phyloP scores from a whole-genome alignment of 331 rosid species.

The Saraca asoca region DNA sequence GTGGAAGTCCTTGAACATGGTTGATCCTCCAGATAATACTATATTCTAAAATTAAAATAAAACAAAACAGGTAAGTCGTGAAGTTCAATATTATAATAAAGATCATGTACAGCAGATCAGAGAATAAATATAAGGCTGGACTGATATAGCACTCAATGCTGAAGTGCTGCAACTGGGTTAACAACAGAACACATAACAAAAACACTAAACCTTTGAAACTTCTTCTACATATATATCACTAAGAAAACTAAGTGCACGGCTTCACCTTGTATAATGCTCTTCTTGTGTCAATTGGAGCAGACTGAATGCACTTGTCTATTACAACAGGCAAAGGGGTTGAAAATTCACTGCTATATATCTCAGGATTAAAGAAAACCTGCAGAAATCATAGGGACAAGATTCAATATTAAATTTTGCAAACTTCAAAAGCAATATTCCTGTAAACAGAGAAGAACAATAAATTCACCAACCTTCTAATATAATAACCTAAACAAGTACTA shows the following conservation, averaged over 20 bases:
- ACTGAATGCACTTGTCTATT: conserved; percentile 96
- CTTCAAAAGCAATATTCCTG: not conserved
- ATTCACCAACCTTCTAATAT: conserved; percentile 12
- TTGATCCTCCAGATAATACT: conserved; percentile 97
- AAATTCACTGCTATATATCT: conserved; percentile 80
- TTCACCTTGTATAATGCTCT: conserved; percentile 93
- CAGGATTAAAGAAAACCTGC: conserved; percentile 98
- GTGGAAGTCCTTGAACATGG: conserved; percentile 98
- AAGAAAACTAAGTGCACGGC: conserved; percentile 13
- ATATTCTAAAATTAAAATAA: conserved; percentile 63
- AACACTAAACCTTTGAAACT: conserved; percentile 10
- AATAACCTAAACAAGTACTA: conserved; percentile 20
- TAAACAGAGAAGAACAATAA: conserved; percentile 16
- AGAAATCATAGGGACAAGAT: conserved; percentile 23
- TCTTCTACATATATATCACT: conserved; percentile 20
- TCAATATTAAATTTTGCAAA: not conserved
- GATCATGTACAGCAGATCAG: conserved; percentile 11
- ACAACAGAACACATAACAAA: conserved; percentile 19
- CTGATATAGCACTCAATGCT: conserved; percentile 11
- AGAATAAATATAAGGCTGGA: conserved; percentile 13
- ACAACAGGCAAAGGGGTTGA: conserved; percentile 85
- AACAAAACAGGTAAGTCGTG: not conserved
- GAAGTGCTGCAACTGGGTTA: conserved; percentile 9
- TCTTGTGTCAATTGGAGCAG: conserved; percentile 97
- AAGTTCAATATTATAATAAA: conserved; percentile 4